A percentile compares a stretch with the other conserved stretches of the same genome.
Conservation (phyloP, 257 asterid species). For the Leonotis leonurus region DNA sequence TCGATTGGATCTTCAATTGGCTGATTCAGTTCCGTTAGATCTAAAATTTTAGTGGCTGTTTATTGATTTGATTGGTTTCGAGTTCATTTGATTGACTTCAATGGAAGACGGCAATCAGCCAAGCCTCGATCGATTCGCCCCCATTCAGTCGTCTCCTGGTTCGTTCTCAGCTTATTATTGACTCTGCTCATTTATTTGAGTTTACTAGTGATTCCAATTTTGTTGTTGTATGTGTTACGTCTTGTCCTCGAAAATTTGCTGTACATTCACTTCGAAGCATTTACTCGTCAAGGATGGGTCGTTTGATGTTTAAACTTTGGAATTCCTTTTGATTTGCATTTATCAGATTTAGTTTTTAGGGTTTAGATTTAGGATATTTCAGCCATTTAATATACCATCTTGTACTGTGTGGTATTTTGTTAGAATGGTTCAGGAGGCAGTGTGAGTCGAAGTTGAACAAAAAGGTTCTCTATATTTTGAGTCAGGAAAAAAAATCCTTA, state of each 20-base stretch:
- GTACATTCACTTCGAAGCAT: background rate
- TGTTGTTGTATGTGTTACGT: background rate
- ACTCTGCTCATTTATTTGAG: background rate
- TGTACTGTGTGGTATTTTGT: background rate
- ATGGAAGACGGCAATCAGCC: slow-evolving; percentile 67
- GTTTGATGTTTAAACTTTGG: background rate
- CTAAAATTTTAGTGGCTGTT: slow-evolving; percentile 25
- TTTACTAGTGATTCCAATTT: slow-evolving; percentile 5
- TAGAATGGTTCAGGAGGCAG: slow-evolving; percentile 7
- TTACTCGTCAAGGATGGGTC: background rate
- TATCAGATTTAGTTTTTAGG: slow-evolving; percentile 14
- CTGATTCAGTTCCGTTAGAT: slow-evolving; percentile 31
- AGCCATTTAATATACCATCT: background rate
- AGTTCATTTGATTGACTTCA: slow-evolving; percentile 22
- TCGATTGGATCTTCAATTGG: too few relatives aligned
- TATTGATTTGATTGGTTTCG: slow-evolving; percentile 25
- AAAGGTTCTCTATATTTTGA: background rate
- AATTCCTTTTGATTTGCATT: background rate
- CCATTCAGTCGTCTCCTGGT: slow-evolving; percentile 62
- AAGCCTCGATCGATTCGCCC: slow-evolving; percentile 58
- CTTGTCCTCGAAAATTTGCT: background rate
- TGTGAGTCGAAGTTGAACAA: background rate
- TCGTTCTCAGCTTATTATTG: slow-evolving; percentile 19
- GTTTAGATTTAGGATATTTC: slow-evolving; percentile 8
- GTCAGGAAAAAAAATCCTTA: too few relatives aligned